Conservation (phyloP, 2,329 filamentous ascomycete genomes). For the Orbilia quercus region DNA sequence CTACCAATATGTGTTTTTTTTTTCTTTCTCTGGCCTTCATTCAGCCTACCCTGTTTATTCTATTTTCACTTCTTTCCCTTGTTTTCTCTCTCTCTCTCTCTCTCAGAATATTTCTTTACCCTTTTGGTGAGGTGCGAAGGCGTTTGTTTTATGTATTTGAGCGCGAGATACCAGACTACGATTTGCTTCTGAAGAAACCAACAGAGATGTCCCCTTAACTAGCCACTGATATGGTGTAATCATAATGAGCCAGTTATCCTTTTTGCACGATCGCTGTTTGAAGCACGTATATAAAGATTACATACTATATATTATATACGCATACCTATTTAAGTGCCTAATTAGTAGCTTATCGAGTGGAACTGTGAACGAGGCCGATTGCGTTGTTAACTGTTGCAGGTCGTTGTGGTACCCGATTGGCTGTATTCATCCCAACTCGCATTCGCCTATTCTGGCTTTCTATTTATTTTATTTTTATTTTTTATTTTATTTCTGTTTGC, state of each 20-base stretch:
- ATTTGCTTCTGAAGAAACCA: constrained; percentile 26
- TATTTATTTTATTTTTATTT: neutral
- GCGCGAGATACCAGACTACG: constrained; percentile 53
- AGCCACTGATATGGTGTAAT: neutral
- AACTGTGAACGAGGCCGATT: no score
- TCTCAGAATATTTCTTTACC: constrained; percentile 8
- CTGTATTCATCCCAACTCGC: no score
- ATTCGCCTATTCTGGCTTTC: neutral
- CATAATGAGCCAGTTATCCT: neutral
- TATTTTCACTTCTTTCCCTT: constrained; percentile 45
- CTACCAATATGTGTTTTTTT: no score
- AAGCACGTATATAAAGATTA: no score
- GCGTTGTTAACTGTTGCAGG: no score
- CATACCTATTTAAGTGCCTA: no score
- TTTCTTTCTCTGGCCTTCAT: no score
- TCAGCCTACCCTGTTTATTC: constrained; percentile 6
- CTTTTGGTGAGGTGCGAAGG: constrained; percentile 36
- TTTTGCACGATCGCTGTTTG: no score
- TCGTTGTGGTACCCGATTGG: no score
- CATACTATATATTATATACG: no score
- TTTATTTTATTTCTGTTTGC: constrained; percentile 3
- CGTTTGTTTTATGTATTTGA: constrained; percentile 48
- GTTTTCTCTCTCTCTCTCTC: constrained; percentile 9
- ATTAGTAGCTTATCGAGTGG: neutral
- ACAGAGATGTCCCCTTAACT: neutral